phyloP scores from a whole-genome alignment of 208 protist genomes.

The Trypanosomatidae sp. region DNA sequence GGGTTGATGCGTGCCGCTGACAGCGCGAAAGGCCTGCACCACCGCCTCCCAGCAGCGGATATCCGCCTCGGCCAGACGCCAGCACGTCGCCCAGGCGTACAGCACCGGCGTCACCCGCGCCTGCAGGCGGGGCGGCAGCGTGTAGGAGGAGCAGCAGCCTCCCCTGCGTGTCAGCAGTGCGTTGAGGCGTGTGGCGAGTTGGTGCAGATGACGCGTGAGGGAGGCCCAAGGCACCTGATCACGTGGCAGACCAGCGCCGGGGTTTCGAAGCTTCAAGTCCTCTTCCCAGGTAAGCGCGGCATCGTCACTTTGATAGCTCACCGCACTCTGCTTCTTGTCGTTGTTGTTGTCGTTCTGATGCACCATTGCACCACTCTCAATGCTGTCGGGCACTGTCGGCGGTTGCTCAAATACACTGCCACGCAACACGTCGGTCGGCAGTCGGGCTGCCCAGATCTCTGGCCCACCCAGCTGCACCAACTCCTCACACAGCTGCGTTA shows the following conservation, averaged over 20 bases:
- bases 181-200: conserved; percentile 15
- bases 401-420: too few relatives aligned
- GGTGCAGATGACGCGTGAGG: conserved; percentile 15
- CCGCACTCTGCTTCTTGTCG: too few relatives aligned
- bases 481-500: conserved; percentile 19
- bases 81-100: conserved; percentile 67
- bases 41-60: conserved; percentile 41
- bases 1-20: not conserved
- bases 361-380: too few relatives aligned
- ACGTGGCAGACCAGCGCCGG: too few relatives aligned
- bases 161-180: conserved; percentile 11
- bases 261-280: too few relatives aligned
- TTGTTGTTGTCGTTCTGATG: too few relatives aligned
- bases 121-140: conserved; percentile 42
- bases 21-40: conserved; percentile 29
- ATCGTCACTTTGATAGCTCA: too few relatives aligned
- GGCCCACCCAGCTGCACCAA: conserved; percentile 11
- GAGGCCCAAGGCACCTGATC: too few relatives aligned
- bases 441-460: conserved; percentile 1
- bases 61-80: conserved; percentile 38
- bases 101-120: conserved; percentile 47
- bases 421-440: not conserved
- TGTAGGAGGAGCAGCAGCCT: conserved; percentile 7
- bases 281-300: too few relatives aligned
- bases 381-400: not conserved